Evolutionary conservation across 2,329 filamentous ascomycete genomes (phyloP).

Genomic region (Sporothrix sp.): DNA sequence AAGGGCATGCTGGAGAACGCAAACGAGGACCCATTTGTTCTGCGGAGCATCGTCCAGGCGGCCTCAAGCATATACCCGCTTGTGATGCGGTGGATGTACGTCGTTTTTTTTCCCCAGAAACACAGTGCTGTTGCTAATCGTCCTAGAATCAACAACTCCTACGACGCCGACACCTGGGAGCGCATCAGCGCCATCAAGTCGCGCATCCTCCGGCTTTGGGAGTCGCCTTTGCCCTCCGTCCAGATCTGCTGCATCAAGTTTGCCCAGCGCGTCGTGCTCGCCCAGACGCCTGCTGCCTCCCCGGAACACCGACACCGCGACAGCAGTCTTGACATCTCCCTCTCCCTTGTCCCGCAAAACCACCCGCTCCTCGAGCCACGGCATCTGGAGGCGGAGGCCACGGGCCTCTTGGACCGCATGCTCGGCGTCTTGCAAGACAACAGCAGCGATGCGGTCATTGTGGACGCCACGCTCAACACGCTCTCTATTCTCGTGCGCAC

Average conservation of each 20-base stretch:
- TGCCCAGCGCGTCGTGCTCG: conserved; percentile 82
- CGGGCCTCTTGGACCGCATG: conserved; percentile 80
- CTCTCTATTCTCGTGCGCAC: conserved; percentile 74
- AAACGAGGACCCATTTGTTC: conserved; percentile 67
- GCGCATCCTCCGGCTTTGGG: conserved; percentile 82
- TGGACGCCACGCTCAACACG: conserved; percentile 45
- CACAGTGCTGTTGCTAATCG: no score
- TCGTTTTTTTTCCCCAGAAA: conserved; percentile 32
- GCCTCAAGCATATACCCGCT: conserved; percentile 89
- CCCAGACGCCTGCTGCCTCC: conserved; percentile 77
- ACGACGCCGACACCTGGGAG: conserved; percentile 76
- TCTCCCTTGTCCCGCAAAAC: conserved; percentile 73
- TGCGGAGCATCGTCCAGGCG: conserved; percentile 80
- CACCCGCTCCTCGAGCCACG: conserved; percentile 71
- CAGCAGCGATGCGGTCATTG: conserved; percentile 51
- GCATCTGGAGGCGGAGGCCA: conserved; percentile 85
- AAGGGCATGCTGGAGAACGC: conserved; percentile 58
- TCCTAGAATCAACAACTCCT: conserved; percentile 80
- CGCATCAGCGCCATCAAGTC: conserved; percentile 82
- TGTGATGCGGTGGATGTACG: conserved; percentile 89
- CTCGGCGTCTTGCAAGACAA: conserved; percentile 78
- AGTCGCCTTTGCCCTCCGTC: conserved; percentile 63
- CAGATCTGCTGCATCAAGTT: conserved; percentile 97
- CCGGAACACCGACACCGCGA: conserved; percentile 67
- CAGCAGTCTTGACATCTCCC: conserved; percentile 73